Evolutionary conservation across 1,284 basidiomycete species (phyloP).

Genomic region (Sporisorium graminicola): DNA sequence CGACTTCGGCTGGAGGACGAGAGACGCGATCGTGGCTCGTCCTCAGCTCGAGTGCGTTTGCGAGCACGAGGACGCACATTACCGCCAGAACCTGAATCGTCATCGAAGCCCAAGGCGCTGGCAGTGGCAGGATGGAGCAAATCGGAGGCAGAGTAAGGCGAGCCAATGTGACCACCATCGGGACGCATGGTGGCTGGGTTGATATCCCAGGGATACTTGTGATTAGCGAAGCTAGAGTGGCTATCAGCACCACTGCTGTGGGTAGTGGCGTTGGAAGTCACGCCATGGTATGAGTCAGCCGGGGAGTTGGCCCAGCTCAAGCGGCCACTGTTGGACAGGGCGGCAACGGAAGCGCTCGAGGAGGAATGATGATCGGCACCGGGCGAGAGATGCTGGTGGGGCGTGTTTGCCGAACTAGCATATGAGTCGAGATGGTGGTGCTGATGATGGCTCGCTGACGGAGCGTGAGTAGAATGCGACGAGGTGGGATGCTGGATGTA

Average conservation of each 20-base stretch:
- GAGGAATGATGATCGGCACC: conserved; percentile 49
- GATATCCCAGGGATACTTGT: conserved; percentile 47
- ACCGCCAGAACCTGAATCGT: conserved; percentile 50
- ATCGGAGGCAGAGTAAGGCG: conserved; percentile 46
- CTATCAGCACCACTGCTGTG: conserved; percentile 50
- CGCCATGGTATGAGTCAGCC: conserved; percentile 49
- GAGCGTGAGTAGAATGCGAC: conserved; percentile 13
- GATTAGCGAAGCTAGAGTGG: conserved; percentile 39
- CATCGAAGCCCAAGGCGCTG: conserved; percentile 39
- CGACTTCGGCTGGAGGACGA: conserved; percentile 49
- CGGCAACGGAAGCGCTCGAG: conserved; percentile 42
- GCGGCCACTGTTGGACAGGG: conserved; percentile 51
- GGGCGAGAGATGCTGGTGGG: conserved; percentile 49
- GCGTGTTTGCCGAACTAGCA: conserved; percentile 40
- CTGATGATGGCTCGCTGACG: conserved; percentile 11
- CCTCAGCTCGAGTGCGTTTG: conserved; percentile 46
- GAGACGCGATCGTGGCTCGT: conserved; percentile 41
- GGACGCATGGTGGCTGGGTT: conserved; percentile 27
- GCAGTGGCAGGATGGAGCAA: conserved; percentile 46
- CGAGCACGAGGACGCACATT: conserved; percentile 47
- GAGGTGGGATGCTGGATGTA: conserved; percentile 47
- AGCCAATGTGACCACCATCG: conserved; percentile 33
- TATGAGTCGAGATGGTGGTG: conserved; percentile 43
- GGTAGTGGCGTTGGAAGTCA: conserved; percentile 46
- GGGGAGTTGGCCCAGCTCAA: conserved; percentile 53